A percentile compares a stretch with the other conserved stretches of the same genome.
phyloP scores from a whole-genome alignment of 176 grass and related monocot species.

The Triticum dicoccoides region DNA sequence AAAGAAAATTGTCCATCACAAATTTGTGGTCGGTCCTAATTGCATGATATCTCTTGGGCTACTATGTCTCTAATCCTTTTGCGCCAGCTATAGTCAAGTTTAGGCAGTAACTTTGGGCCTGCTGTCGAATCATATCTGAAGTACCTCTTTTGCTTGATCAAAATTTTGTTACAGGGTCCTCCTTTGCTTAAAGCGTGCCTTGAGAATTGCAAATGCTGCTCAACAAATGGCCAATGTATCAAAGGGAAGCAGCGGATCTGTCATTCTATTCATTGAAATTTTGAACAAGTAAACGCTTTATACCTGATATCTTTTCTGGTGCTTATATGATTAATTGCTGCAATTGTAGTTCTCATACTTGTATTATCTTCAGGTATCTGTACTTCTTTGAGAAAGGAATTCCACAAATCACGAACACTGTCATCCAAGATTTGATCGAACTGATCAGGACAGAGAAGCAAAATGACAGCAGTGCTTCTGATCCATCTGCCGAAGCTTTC shows the following conservation, averaged over 20 bases:
- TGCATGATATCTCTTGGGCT: not conserved
- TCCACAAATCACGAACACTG: conserved; percentile 81
- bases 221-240: conserved; percentile 92
- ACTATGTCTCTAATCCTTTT: not conserved
- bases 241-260: conserved; percentile 77
- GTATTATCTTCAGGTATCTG: conserved; percentile 61
- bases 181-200: conserved; percentile 95
- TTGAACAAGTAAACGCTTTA: conserved; percentile 84
- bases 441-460: conserved; percentile 89
- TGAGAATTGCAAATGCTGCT: conserved; percentile 95
- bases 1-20: conserved; percentile 1
- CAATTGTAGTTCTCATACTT: not conserved
- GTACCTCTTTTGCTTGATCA: conserved; percentile 3
- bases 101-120: not conserved
- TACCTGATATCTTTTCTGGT: conserved; percentile 26
- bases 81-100: not conserved
- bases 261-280: conserved; percentile 90
- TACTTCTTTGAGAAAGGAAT: conserved; percentile 99
- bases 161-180: conserved; percentile 70
- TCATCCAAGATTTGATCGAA: conserved; percentile 90
- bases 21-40: not conserved
- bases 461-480: conserved; percentile 51
- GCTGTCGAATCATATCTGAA: not conserved
- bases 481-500: conserved; percentile 78
- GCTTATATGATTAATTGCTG: not conserved